Evolutionary conservation across 495 filamentous ascomycete species (phyloP).

Genomic region (Penicillium soppii): DNA sequence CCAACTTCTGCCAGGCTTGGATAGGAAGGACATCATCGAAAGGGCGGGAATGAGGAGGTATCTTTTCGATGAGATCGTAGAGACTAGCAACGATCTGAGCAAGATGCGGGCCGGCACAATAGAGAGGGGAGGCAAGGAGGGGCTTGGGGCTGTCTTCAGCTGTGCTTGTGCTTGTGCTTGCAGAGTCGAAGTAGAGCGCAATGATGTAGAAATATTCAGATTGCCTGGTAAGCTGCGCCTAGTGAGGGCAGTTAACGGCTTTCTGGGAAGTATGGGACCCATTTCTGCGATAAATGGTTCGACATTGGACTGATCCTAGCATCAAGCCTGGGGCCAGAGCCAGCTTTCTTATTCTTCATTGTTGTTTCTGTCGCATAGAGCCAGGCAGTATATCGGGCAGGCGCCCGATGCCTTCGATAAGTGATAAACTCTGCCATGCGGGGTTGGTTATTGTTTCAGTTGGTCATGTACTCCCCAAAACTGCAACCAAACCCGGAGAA

Average conservation of each 20-base stretch:
- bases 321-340: neutral
- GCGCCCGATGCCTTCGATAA: conserved; percentile 1
- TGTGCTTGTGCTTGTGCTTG: neutral
- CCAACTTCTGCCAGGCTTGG: conserved; percentile 23
- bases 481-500: neutral
- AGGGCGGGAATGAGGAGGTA: conserved; percentile 64
- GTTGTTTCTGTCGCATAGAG: neutral
- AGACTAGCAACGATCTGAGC: conserved; percentile 72
- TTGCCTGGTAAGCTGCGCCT: conserved; percentile 1
- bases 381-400: conserved; percentile 4
- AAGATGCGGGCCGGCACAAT: conserved; percentile 66
- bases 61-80: conserved; percentile 71
- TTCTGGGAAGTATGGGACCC: conserved; percentile 7
- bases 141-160: neutral
- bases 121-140: conserved; percentile 52
- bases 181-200: conserved; percentile 7
- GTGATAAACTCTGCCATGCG: neutral
- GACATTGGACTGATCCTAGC: neutral
- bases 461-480: neutral
- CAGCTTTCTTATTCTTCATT: conserved; percentile 4
- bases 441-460: neutral
- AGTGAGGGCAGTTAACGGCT: neutral
- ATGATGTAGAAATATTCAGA: neutral
- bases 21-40: conserved; percentile 58
- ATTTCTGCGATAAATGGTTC: neutral